phyloP scores from a whole-genome alignment of 805 yeast species.

The Candida incommunis region DNA sequence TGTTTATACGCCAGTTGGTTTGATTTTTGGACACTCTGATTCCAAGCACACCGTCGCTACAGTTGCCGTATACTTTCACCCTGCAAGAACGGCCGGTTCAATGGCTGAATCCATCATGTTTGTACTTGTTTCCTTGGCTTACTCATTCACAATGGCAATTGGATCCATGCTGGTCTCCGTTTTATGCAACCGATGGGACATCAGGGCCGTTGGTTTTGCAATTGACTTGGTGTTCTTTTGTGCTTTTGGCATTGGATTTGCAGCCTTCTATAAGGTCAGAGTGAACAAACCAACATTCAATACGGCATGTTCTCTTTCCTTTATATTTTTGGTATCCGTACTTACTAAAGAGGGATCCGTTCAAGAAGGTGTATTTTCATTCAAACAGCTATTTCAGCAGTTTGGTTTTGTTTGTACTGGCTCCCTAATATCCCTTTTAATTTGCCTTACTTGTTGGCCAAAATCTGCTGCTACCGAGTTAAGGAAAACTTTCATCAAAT shows the following conservation, averaged over 20 bases:
- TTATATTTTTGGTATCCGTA: conserved; percentile 55
- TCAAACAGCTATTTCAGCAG: conserved; percentile 37
- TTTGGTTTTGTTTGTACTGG: conserved; percentile 49
- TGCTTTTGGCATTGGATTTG: conserved; percentile 44
- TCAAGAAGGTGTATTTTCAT: conserved; percentile 43
- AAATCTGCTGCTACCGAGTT: conserved; percentile 36
- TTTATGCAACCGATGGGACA: conserved; percentile 28
- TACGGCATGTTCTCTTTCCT: conserved; percentile 68
- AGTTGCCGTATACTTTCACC: conserved; percentile 73
- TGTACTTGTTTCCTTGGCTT: conserved; percentile 40
- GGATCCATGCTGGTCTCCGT: conserved; percentile 39
- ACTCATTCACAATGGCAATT: conserved; percentile 37
- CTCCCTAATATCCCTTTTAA: conserved; percentile 38
- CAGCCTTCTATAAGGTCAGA: conserved; percentile 57
- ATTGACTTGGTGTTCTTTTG: conserved; percentile 37
- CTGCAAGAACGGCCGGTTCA: conserved; percentile 63
- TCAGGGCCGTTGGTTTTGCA: conserved; percentile 34
- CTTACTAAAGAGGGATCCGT: conserved; percentile 61
- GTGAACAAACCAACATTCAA: conserved; percentile 57
- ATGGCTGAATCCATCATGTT: conserved; percentile 63
- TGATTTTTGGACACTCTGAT: conserved; percentile 49
- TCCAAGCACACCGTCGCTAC: conserved; percentile 75
- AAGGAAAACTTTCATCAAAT: conserved; percentile 33
- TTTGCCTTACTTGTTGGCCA: conserved; percentile 57
- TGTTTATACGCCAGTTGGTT: conserved; percentile 36